phyloP scores from a whole-genome alignment of 257 asterid species.

The Jasminum sambac region DNA sequence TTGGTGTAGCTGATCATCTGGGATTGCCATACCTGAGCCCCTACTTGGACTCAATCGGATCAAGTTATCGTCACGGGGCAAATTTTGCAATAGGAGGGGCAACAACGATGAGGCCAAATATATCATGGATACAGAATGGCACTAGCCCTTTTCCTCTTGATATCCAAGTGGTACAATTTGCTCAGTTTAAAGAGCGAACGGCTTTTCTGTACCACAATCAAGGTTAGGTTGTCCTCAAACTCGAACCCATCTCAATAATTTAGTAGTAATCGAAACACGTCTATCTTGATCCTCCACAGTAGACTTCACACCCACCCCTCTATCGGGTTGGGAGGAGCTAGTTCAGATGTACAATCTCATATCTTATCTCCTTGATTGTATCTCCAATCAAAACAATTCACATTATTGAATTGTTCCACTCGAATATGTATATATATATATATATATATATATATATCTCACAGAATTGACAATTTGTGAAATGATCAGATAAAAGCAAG shows the following conservation, averaged over 20 bases:
- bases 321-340: no score
- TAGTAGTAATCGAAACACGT: no score
- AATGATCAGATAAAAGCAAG: no score
- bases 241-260: neutral
- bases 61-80: conserved; percentile 53
- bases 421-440: neutral
- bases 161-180: conserved; percentile 59
- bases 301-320: neutral
- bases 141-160: conserved; percentile 62
- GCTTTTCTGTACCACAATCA: conserved; percentile 33
- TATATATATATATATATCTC: neutral
- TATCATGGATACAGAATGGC: conserved; percentile 47
- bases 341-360: neutral
- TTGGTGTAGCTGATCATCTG: conserved; percentile 49
- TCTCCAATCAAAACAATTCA: neutral
- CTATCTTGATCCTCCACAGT: no score
- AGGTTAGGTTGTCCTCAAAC: conserved; percentile 21
- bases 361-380: neutral
- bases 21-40: conserved; percentile 56
- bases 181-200: conserved; percentile 54
- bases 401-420: neutral
- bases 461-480: no score
- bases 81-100: conserved; percentile 83
- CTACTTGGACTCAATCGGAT: conserved; percentile 62
- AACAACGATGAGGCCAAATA: conserved; percentile 43